Evolutionary conservation across 768 basidiomycete species (phyloP), one percentile per base, ranked within the genome.

Genomic region (Lactarius hengduanensis): DNA sequence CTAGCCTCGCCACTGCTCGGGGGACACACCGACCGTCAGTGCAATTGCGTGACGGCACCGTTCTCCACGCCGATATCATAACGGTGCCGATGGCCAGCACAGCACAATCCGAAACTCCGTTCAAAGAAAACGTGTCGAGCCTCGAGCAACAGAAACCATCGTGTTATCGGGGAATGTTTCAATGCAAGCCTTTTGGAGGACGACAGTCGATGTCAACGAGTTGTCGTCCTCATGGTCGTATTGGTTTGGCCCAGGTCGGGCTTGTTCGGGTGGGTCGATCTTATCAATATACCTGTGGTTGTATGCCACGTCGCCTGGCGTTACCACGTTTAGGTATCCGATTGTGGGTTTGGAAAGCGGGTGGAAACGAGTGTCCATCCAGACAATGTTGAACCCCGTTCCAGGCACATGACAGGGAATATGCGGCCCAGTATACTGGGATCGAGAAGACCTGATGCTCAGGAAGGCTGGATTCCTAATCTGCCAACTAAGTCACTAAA

Each of bases 81-180:
- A 56, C n/a, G 71, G 71, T 18, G 71, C 71, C 41, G 71, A 71
- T 53, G 71, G 71, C 18, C 69, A 61, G 20, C 41, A 53, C 59
- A 71, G 70, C 32, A 54, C 58, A 32, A 62, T 71, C 8, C 68
- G 70, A 41, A 40, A 28, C 13, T 64, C 43, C 18, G 18, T 71
- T 38, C 45, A 64, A 30, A 59, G n/a, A 61, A 45, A 57, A n/a
- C 57, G 2, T 13, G 18, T 64, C 0, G 55, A 66, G n/a, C 62
- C 70, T 6, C 36, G 16, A 59, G 15, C 13, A 45, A 65, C 67
- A 20, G 61, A 58, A 5, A 70, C 61, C 13, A 4, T 64, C 38
- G 64, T 57, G 43, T 57, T 69, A 38, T 34, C 67, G 9, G 69
- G 64, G 10, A 63, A 40, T 43, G 1, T 69, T 3, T 57, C 64